A percentile compares a stretch with the other conserved stretches of the same genome.
Evolutionary conservation across 495 filamentous ascomycete species (phyloP).

Genomic region (Cladorrhinum samala): DNA sequence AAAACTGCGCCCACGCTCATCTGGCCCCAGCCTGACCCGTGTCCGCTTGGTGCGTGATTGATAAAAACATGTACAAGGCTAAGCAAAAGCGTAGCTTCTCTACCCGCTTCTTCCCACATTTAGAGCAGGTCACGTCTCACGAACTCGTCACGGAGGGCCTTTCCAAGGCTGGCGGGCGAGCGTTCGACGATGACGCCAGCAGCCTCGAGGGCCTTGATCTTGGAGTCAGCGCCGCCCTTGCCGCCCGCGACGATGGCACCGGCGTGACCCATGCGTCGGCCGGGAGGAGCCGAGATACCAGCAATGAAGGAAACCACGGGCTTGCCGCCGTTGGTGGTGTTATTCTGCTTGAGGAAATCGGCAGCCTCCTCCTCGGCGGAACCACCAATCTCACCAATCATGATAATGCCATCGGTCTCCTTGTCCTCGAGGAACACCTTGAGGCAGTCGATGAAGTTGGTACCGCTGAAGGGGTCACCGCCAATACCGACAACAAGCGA

Average conservation of each 20-base stretch:
- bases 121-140: conserved; percentile 93
- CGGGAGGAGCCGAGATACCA: conserved; percentile 93
- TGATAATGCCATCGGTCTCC: conserved; percentile 98
- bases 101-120: conserved; percentile 7
- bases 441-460: conserved; percentile 99
- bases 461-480: conserved; percentile 96
- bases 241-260: conserved; percentile 96
- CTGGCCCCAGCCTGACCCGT: neutral
- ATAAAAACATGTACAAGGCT: conserved; percentile 20
- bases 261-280: conserved; percentile 96
- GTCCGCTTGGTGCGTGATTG: conserved; percentile 9
- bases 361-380: conserved; percentile 94
- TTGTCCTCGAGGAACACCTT: conserved; percentile 92
- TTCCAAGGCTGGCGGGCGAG: conserved; percentile 84
- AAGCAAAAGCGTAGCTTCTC: neutral
- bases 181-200: conserved; percentile 96
- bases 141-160: conserved; percentile 89
- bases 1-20: neutral
- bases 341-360: conserved; percentile 88
- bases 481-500: conserved; percentile 98
- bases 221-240: conserved; percentile 95
- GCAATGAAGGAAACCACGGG: conserved; percentile 97
- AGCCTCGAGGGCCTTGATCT: conserved; percentile 88
- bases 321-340: conserved; percentile 75
- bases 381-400: conserved; percentile 99